Evolutionary conservation across 2,329 filamentous ascomycete species (phyloP), one percentile per base, ranked within the genome.

Genomic region (Colletotrichum eremochloae): DNA sequence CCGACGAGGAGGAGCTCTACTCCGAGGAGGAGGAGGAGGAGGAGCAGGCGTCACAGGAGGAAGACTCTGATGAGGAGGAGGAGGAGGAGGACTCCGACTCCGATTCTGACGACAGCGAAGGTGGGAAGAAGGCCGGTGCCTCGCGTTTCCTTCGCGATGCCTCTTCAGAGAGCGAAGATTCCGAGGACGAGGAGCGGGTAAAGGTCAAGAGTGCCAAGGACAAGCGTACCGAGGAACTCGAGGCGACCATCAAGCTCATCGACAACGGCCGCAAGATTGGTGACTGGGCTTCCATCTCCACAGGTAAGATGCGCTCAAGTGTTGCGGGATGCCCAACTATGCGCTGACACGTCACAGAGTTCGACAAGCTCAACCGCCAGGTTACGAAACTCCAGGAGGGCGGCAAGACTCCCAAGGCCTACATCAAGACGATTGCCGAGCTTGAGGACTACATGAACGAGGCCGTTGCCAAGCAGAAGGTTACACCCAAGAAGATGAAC

Each of bases 401-500:
- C 78, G 92, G 92, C 80, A 93, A 93, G 82, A 90, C 91, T 48
- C 96, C 96, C 70, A 98, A 97, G 87, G 84, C 93, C 75, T 99
- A 98, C 85, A 92, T 99, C 84, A 95, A 96, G 86, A 92, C 93
- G 76, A 90, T 98, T 76, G 93, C 94, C 78, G 96, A 99, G 81
- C 88, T 99, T 75, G 96, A 99, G 85, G 95, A 97, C 78, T 91
- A 93, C 81, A 93, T 98, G 88, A 95, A 95, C 81, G 97, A 99
- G 87, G 92, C 95, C 33, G 90, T 97, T 76, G 91, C 95, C 78
- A 98, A 98, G 89, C 94, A 97, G 82, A 99, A 99, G 88, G 93
- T 97, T 77, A 93, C 94, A 2, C 91, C 92, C 75, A 97, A 98
- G 95, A 98, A 98, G 89, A 97, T 98, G 95, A 99, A 97, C 86